Percentiles rank a stretch among this genome's conserved stretches.
These are phyloP conservation scores for Skeletonema grethae DNA, from an alignment of 108 stramenopile species.

Conservation along the genomic window DNA sequence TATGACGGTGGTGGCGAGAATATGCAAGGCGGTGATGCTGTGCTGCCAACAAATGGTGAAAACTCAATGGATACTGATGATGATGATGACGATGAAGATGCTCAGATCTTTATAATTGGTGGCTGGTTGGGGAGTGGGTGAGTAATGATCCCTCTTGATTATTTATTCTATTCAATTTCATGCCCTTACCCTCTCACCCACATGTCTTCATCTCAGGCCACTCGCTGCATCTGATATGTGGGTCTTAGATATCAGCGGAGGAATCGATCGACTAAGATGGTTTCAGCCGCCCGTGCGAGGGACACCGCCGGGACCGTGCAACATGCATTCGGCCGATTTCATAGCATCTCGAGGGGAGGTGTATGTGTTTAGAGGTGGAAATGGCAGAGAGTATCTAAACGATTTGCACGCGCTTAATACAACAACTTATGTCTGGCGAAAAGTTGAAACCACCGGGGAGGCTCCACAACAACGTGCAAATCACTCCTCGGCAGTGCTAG, in stretches of 20 bases:
- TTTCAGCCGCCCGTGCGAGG: slow-evolving; percentile 55
- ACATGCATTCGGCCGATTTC: slow-evolving; percentile 95
- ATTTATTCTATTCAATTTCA: too few relatives aligned
- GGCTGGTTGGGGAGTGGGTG: slow-evolving; percentile 88
- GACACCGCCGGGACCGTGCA: slow-evolving; percentile 91
- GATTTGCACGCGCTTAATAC: slow-evolving; percentile 87
- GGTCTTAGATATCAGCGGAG: slow-evolving; percentile 74
- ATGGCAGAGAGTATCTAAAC: slow-evolving; percentile 89
- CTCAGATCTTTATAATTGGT: slow-evolving; percentile 89
- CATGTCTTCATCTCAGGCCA: slow-evolving; percentile 43
- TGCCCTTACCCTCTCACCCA: too few relatives aligned
- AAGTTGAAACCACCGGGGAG: slow-evolving; percentile 71
- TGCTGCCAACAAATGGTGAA: slow-evolving; percentile 7
- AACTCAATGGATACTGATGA: slow-evolving; percentile 10
- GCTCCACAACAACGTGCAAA: slow-evolving; percentile 89
- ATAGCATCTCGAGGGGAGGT: slow-evolving; percentile 65
- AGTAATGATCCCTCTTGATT: too few relatives aligned
- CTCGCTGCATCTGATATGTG: slow-evolving; percentile 89
- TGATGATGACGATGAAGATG: slow-evolving; percentile 51
- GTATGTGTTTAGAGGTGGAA: slow-evolving; percentile 92
- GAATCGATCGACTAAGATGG: slow-evolving; percentile 56
- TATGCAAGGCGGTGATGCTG: background rate
- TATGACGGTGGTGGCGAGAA: background rate
- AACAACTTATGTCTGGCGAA: slow-evolving; percentile 75
- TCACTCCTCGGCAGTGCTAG: slow-evolving; percentile 85